Evolutionary conservation across 2,329 filamentous ascomycete genomes (phyloP).

Genomic region (Diaporthe citrichinensis): DNA sequence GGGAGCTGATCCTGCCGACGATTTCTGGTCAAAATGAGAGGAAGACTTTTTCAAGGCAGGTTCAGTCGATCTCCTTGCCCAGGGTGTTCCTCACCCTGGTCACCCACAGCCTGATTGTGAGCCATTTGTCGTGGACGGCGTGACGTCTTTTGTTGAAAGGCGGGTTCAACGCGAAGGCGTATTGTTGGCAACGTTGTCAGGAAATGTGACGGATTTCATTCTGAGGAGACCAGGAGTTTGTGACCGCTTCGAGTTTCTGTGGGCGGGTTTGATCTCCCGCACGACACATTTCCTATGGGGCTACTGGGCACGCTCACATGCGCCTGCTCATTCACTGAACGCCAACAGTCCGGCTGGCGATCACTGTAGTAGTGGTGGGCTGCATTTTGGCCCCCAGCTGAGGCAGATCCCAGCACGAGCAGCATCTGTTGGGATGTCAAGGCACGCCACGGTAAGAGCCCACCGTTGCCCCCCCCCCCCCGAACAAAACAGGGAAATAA

Average conservation of each 20-base stretch:
- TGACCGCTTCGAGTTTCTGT: conserved; percentile 4
- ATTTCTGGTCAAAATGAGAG: neutral
- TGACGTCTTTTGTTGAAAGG: neutral
- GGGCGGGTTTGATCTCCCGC: neutral
- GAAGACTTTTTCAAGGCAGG: neutral
- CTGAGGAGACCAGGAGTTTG: neutral
- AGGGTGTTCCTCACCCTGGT: neutral
- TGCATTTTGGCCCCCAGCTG: neutral
- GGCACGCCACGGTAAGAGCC: neutral
- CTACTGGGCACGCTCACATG: neutral
- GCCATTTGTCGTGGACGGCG: neutral
- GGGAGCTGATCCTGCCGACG: neutral
- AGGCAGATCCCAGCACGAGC: neutral
- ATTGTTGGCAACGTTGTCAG: neutral
- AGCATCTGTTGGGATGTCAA: neutral
- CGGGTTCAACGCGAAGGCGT: no score
- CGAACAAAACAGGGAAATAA: neutral
- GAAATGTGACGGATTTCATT: neutral
- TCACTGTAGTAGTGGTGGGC: neutral
- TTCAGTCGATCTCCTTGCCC: neutral
- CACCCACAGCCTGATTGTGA: neutral
- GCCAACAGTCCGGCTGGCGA: neutral
- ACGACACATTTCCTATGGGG: neutral
- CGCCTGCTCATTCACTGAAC: conserved; percentile 15
- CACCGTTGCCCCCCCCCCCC: neutral